Percentiles rank a stretch among this genome's conserved stretches.
These are phyloP conservation scores for Venturia asperata DNA, from an alignment of 2,329 filamentous ascomycete species.

Conservation along the genomic window DNA sequence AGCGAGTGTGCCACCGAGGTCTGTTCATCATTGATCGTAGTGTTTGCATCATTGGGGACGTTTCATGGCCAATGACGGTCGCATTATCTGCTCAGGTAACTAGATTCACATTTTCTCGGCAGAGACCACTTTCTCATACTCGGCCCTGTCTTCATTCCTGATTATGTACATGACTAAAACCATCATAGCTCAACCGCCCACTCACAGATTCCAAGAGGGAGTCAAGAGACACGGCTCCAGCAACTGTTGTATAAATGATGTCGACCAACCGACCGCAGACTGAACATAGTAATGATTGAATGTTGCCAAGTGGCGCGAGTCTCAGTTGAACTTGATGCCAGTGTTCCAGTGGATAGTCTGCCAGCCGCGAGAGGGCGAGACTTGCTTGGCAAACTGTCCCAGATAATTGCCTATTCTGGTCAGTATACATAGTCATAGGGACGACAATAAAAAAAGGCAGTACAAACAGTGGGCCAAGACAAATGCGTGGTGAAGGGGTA, in stretches of 20 bases:
- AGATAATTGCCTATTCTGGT: conserved; percentile 5
- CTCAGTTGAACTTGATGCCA: background rate
- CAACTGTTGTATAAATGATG: background rate
- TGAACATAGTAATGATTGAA: conserved; percentile 8
- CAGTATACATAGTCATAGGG: background rate
- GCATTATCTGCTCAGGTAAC: background rate
- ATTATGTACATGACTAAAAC: conserved; percentile 9
- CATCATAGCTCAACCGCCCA: background rate
- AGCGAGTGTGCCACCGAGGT: too few relatives aligned
- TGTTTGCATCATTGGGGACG: too few relatives aligned
- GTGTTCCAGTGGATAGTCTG: conserved; percentile 7
- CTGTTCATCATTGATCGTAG: too few relatives aligned
- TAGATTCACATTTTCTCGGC: background rate
- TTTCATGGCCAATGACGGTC: background rate
- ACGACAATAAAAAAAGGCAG: conserved; percentile 1
- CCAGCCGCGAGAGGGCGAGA: background rate
- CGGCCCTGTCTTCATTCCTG: background rate
- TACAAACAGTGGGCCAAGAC: background rate
- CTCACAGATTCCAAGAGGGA: background rate
- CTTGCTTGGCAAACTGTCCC: conserved; percentile 8
- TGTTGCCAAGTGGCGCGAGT: conserved; percentile 18
- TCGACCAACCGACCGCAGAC: background rate
- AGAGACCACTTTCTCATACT: conserved; percentile 2
- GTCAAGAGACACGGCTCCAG: background rate
- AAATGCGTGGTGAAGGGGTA: conserved; percentile 2